phyloP scores from a whole-genome alignment of 306 rosid genomes.

The Cyamopsis tetragonoloba region DNA sequence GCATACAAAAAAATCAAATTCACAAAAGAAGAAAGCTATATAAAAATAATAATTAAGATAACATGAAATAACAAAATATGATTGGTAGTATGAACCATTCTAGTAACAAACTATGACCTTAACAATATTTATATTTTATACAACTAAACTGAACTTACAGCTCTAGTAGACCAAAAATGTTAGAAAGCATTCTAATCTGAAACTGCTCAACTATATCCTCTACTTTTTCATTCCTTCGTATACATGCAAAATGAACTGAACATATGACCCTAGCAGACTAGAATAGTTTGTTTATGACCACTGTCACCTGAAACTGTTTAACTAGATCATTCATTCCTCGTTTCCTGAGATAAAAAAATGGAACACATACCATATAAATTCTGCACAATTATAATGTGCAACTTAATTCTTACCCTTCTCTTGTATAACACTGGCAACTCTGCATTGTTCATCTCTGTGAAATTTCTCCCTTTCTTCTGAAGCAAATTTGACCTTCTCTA shows the following conservation, averaged over 20 bases:
- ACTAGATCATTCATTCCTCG: not conserved
- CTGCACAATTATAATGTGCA: not conserved
- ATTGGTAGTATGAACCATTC: not conserved
- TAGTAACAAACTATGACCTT: not conserved
- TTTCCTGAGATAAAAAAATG: conserved; percentile 24
- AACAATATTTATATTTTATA: no score
- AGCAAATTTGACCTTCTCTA: conserved; percentile 51
- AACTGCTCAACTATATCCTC: not conserved
- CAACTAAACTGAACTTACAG: not conserved
- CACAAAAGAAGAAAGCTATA: conserved; percentile 9
- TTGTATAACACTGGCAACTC: conserved; percentile 47
- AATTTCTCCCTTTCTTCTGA: conserved; percentile 51
- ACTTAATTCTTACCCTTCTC: conserved; percentile 58
- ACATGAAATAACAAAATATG: not conserved
- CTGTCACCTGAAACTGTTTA: not conserved
- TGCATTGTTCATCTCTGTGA: conserved; percentile 52
- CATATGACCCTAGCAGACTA: not conserved
- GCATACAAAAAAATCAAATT: conserved; percentile 9
- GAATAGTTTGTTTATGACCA: not conserved
- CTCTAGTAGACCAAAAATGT: no score
- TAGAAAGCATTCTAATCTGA: not conserved
- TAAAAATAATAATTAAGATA: not conserved
- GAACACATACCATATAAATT: conserved; percentile 5
- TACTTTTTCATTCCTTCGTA: not conserved
- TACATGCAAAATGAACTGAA: not conserved